Evolutionary conservation across 495 filamentous ascomycete species (phyloP).

Genomic region (Lasiosphaeria ovina): DNA sequence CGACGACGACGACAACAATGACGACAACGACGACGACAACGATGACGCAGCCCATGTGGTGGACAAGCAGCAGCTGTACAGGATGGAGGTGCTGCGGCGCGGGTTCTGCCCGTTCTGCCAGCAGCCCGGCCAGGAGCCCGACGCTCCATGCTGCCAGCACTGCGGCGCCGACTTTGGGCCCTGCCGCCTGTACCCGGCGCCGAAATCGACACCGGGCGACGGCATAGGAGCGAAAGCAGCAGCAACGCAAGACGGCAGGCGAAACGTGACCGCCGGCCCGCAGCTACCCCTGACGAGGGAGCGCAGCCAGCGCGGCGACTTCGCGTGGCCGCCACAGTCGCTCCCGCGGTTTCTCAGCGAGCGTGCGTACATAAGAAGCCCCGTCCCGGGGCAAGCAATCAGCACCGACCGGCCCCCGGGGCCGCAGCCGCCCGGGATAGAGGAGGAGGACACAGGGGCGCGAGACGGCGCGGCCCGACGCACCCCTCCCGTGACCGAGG

Average conservation of each 20-base stretch:
- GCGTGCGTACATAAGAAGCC: background rate
- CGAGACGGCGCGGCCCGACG: no score
- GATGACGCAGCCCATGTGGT: background rate
- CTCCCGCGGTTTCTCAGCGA: background rate
- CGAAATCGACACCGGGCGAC: no score
- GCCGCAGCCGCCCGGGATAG: no score
- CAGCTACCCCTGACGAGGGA: background rate
- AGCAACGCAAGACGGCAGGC: background rate
- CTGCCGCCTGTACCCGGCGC: background rate
- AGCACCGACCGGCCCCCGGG: no score
- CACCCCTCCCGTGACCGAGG: no score
- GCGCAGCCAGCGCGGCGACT: background rate
- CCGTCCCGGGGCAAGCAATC: no score
- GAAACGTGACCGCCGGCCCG: background rate
- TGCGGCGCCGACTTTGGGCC: slow-evolving; percentile 8
- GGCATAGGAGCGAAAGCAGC: no score
- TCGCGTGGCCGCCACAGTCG: background rate
- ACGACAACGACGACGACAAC: background rate
- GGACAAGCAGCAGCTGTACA: slow-evolving; percentile 8
- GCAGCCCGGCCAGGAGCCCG: background rate
- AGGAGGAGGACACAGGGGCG: no score
- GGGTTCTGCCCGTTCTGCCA: slow-evolving; percentile 18
- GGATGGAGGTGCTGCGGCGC: slow-evolving; percentile 13
- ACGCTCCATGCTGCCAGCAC: background rate
- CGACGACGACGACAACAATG: background rate